These are phyloP conservation scores for Macrophomina phaseolina DNA, from an alignment of 2,329 filamentous ascomycete genomes.

Conservation along the genomic window DNA sequence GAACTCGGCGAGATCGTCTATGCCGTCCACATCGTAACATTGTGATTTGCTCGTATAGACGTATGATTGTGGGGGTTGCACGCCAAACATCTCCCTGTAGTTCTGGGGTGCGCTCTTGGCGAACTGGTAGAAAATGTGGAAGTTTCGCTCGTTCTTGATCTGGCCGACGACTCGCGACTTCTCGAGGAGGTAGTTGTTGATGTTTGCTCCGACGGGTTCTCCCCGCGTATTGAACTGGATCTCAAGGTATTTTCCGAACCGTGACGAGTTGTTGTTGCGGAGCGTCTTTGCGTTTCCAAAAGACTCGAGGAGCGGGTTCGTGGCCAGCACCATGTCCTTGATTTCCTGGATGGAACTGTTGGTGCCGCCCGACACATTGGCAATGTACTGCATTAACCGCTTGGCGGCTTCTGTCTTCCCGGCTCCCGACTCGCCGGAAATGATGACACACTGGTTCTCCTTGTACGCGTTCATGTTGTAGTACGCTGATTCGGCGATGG, in stretches of 20 bases:
- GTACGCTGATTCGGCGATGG: constrained; percentile 93
- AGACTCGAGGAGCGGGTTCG: constrained; percentile 94
- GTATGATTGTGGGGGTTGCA: constrained; percentile 92
- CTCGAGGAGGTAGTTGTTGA: constrained; percentile 97
- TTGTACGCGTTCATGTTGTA: constrained; percentile 99
- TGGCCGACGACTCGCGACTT: constrained; percentile 95
- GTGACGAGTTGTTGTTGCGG: constrained; percentile 97
- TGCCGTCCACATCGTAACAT: constrained; percentile 91
- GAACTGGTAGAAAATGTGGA: constrained; percentile 99
- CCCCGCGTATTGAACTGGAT: constrained; percentile 92
- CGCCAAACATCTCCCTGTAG: constrained; percentile 72
- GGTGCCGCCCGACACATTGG: constrained; percentile 86
- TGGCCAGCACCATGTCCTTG: constrained; percentile 99
- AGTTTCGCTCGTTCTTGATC: constrained; percentile 94
- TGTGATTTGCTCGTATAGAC: constrained; percentile 92
- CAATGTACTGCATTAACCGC: constrained; percentile 99
- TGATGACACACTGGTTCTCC: constrained; percentile 99
- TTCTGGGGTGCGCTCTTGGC: constrained; percentile 82
- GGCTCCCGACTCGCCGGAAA: constrained; percentile 96
- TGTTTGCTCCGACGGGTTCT: constrained; percentile 93
- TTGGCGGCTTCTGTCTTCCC: constrained; percentile 99
- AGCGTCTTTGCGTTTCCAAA: constrained; percentile 99
- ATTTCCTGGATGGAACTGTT: constrained; percentile 91
- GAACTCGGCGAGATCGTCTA: constrained; percentile 90
- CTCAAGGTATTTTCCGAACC: constrained; percentile 98